phyloP scores from a whole-genome alignment of 1,284 basidiomycete species.

The Cryptococcus sp. region DNA sequence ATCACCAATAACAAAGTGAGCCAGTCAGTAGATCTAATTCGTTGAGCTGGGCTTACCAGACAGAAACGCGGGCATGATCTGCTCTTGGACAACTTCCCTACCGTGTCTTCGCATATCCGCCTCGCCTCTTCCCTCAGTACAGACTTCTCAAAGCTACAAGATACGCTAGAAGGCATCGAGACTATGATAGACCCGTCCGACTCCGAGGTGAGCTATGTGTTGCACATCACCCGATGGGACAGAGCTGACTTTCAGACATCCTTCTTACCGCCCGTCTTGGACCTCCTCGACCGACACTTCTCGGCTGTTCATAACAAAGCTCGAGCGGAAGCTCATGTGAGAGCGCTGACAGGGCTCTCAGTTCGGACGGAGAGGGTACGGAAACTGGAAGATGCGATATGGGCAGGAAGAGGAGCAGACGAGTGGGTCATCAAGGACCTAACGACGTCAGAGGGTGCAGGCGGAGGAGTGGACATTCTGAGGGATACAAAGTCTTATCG shows the following conservation, averaged over 20 bases:
- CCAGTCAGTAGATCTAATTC: not conserved
- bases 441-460: not conserved
- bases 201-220: constrained; percentile 9
- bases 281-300: constrained; percentile 19
- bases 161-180: constrained; percentile 13
- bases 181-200: constrained; percentile 17
- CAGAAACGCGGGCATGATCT: constrained; percentile 24
- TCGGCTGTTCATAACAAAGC: constrained; percentile 12
- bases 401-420: constrained; percentile 26
- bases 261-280: constrained; percentile 27
- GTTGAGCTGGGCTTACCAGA: not conserved
- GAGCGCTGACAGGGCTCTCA: constrained; percentile 15
- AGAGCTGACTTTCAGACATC: constrained; percentile 20
- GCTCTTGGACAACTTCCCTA: constrained; percentile 21
- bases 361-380: constrained; percentile 11
- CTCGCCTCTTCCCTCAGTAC: constrained; percentile 10
- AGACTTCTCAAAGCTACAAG: constrained; percentile 11
- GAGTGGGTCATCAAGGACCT: constrained; percentile 18
- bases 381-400: constrained; percentile 30
- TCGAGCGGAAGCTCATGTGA: constrained; percentile 13
- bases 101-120: constrained; percentile 28
- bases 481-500: constrained; percentile 12
- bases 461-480: constrained; percentile 8
- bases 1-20: constrained; percentile 25
- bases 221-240: not conserved